Evolutionary conservation across 1,284 basidiomycete species (phyloP), one percentile per base, ranked within the genome.

Genomic region (Coriolopsis trogii): DNA sequence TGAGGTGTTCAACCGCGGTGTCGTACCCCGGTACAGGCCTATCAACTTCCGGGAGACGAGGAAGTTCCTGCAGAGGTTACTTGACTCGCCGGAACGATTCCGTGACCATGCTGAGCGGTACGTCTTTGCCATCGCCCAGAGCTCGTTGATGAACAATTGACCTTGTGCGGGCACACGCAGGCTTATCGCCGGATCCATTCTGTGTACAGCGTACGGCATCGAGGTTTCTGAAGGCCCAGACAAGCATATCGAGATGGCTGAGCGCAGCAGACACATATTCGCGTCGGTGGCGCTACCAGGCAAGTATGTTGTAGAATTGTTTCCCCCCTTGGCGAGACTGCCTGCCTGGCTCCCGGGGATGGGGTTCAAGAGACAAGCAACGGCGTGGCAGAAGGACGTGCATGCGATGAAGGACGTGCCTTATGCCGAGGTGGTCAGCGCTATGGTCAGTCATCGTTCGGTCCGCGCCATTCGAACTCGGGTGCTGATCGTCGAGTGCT

Each of bases 181-280:
- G 18, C 26, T 38, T 2, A 41, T 51, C 21, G 45, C 38, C 2
- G 31, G 18, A 2, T 31, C 45, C 16, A 26, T 46, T 15, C 45
- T 47, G 39, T 21, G 20, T 1, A 21, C 41, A 9, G 45, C 36
- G 7, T 52, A 47, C 23, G 51, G 45, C 0, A 41, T 52, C 25
- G 40, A 52, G 30, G 55, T 37, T 2, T 23, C 21, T 6, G 6
- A 59, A 13, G 43, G 41, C 2, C 49, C 60, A 7, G 67, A 70
- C 6, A 24, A 36, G 4, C 49, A 49, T 13, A 21, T 49, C 13
- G 8, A 13, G 2, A 37, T 45, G 33, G 16, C 41, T n/a, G n/a
- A n/a, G 24, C 26, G 25, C 18, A 24, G 18, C 5, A 9, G 44
- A 5, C 23, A 21, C 15, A 41, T 29, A 8, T 29, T 31, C 20